phyloP scores from a whole-genome alignment of 345 rosid genomes.

The Sisymbrium irio region DNA sequence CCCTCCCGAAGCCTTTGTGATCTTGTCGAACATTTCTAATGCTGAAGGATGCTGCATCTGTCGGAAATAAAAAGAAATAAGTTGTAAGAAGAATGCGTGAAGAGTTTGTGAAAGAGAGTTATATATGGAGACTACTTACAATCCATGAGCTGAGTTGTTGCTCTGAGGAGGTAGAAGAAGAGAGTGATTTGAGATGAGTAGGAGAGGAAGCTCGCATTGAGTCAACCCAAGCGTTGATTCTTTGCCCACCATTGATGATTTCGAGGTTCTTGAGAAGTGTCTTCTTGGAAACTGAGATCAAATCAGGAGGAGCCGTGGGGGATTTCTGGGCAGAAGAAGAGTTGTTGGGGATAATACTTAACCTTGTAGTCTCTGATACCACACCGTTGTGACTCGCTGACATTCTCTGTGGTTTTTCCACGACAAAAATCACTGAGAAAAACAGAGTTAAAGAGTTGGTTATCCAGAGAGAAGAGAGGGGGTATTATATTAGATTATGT shows the following conservation, averaged over 20 bases:
- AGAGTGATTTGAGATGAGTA: slow-evolving; percentile 56
- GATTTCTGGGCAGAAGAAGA: slow-evolving; percentile 50
- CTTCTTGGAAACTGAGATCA: slow-evolving; percentile 44
- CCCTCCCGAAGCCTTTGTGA: slow-evolving; percentile 62
- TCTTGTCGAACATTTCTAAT: slow-evolving; percentile 62
- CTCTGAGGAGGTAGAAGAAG: slow-evolving; percentile 41
- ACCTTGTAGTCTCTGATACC: slow-evolving; percentile 43
- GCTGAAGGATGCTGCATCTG: slow-evolving; percentile 87
- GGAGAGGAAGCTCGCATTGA: slow-evolving; percentile 96
- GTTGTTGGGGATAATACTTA: slow-evolving; percentile 39
- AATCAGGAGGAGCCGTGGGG: slow-evolving; percentile 57
- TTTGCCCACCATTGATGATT: slow-evolving; percentile 54
- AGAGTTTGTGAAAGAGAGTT: slow-evolving; percentile 15
- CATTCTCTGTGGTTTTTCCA: slow-evolving; percentile 38
- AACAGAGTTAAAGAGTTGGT: not conserved
- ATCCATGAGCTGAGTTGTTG: slow-evolving; percentile 53
- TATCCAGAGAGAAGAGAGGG: not conserved
- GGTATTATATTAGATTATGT: not conserved
- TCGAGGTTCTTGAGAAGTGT: slow-evolving; percentile 54
- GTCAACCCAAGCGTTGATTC: slow-evolving; percentile 73
- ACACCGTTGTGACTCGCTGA: slow-evolving; percentile 50
- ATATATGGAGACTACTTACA: slow-evolving; percentile 38
- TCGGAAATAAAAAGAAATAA: not conserved
- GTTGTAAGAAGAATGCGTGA: not conserved
- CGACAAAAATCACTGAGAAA: slow-evolving; percentile 34